Evolutionary conservation across 805 yeast species (phyloP), one percentile per base, ranked within the genome.

Genomic region (Metschnikowia henanensis): DNA sequence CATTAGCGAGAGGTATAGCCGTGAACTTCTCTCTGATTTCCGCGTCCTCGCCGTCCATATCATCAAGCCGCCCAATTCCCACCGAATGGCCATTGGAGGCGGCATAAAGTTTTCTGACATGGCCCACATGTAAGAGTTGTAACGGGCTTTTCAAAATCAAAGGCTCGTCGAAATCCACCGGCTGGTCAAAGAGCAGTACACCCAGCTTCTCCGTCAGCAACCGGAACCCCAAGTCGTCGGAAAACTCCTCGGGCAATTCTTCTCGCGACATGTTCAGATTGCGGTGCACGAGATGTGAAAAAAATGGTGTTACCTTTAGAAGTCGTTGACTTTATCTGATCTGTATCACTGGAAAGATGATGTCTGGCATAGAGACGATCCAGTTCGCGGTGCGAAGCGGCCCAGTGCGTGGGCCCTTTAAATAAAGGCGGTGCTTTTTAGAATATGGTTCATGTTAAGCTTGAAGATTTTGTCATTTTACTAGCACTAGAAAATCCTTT

Each of bases 161-260:
- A 5, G 45, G 32, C 61, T 43, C 22, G 45, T 35, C 31, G 35
- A 60, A 40, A 60, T 64, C 59, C 48, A 72, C 15, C 66, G 75
- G 39, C 59, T 43, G 16, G 45, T 50, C 50, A 21, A 58, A 54
- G 2, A 59, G 46, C n/a, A 28, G 37, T 17, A 49, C 35, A 2
- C 74, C 77, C 13, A 61, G 53, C 39, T 58, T 66, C 10, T 50
- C 47, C 6, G 64, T 46, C n/a, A 69, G 72, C 16, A 74, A 52
- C 26, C 68, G 72, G 61, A 74, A 76, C 5, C 79, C 79, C 46
- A 71, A 64, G 50, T 72, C 75, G 45, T 72, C 75, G 4, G 75
- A 65, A 5, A 55, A 36, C 6, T 34, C 25, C 39, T 53, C 57
- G 21, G 46, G 50, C 6, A 51, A 39, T 25, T 51, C 55, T 18